These are phyloP conservation scores for Boehmeria nivea DNA, from an alignment of 306 rosid genomes.

Conservation along the genomic window DNA sequence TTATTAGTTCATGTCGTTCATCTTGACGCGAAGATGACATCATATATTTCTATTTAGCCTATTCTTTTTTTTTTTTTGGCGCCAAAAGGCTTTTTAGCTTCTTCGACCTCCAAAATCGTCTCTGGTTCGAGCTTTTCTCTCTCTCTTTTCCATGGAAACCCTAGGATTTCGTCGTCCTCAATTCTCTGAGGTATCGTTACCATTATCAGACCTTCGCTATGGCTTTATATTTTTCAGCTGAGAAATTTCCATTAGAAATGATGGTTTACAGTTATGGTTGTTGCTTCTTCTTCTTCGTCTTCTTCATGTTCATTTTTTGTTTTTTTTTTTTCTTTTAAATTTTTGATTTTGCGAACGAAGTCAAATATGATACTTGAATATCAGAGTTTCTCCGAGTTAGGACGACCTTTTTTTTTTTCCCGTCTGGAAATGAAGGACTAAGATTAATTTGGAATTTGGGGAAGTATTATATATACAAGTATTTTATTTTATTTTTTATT, in stretches of 20 bases:
- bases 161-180: slow-evolving; percentile 51
- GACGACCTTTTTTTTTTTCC: background rate
- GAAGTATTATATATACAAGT: background rate
- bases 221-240: no score
- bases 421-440: background rate
- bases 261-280: background rate
- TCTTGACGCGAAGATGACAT: no score
- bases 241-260: background rate
- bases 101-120: background rate
- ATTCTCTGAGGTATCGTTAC: slow-evolving; percentile 46
- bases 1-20: no score
- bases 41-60: no score
- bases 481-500: background rate
- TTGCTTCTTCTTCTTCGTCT: no score
- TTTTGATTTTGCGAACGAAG: no score
- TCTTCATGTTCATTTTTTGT: background rate
- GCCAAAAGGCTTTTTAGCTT: background rate
- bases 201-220: no score
- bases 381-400: background rate
- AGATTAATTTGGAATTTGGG: background rate
- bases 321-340: background rate
- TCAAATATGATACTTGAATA: no score
- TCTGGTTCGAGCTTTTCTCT: background rate
- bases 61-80: background rate
- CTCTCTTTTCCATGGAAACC: slow-evolving; percentile 17